Evolutionary conservation across 139 green algal species (phyloP).

Genomic region (Trebouxia sp.): DNA sequence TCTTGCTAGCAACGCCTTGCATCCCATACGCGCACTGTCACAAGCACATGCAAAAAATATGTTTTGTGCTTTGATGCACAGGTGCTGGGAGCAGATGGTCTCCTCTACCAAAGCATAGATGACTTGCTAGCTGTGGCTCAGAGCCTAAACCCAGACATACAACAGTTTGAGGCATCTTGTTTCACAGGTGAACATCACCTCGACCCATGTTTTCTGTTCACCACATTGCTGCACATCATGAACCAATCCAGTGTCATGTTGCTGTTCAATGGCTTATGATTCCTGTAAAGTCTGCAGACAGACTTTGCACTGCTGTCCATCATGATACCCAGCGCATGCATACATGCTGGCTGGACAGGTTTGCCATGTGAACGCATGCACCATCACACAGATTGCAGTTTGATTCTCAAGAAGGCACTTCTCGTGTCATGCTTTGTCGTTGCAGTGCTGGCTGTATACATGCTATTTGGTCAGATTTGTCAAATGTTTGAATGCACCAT

Average conservation of each 20-base stretch:
- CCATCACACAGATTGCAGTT: too few relatives aligned
- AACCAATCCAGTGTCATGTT: background rate
- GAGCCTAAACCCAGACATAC: conserved; percentile 84
- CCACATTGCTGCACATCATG: background rate
- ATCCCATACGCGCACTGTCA: too few relatives aligned
- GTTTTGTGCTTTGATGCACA: background rate
- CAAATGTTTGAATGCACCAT: background rate
- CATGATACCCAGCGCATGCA: too few relatives aligned
- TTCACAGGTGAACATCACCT: conserved; percentile 63
- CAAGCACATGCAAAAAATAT: background rate
- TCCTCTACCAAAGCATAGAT: conserved; percentile 91
- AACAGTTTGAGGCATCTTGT: conserved; percentile 90
- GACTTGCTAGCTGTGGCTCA: conserved; percentile 76
- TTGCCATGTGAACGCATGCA: too few relatives aligned
- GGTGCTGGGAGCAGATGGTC: conserved; percentile 85
- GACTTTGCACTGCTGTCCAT: too few relatives aligned
- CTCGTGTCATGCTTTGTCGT: too few relatives aligned
- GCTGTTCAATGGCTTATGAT: too few relatives aligned
- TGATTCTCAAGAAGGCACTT: too few relatives aligned
- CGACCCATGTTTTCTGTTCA: background rate
- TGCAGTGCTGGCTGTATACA: too few relatives aligned
- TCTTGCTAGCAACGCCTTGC: too few relatives aligned
- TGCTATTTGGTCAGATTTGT: background rate
- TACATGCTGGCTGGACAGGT: too few relatives aligned
- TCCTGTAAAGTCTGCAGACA: too few relatives aligned